Evolutionary conservation across 2,329 filamentous ascomycete species (phyloP).

Genomic region (Emericellopsis cladophorae): DNA sequence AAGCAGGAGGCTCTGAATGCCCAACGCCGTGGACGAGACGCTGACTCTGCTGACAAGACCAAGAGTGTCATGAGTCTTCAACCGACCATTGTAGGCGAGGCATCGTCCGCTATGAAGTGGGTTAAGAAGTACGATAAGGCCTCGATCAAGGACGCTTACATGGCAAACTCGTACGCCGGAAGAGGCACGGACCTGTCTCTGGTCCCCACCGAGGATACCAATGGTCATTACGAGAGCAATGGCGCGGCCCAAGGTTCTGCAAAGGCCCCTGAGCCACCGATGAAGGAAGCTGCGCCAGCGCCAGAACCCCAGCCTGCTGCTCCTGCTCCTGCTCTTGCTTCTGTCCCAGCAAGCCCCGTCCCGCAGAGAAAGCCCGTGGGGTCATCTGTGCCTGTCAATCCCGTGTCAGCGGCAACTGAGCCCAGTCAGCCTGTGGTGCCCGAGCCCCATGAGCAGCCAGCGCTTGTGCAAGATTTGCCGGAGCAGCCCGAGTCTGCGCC

Average conservation of each 20-base stretch:
- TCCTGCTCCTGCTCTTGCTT: not conserved
- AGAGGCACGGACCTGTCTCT: conserved; percentile 37
- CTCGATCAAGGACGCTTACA: conserved; percentile 72
- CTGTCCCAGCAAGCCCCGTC: not conserved
- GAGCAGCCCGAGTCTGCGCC: not conserved
- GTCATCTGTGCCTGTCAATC: not conserved
- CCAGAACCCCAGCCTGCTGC: conserved; percentile 2
- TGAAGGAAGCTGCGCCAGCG: conserved; percentile 18
- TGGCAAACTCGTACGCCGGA: conserved; percentile 61
- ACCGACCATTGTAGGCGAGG: conserved; percentile 71
- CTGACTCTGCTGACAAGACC: conserved; percentile 58
- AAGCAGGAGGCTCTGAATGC: conserved; percentile 26
- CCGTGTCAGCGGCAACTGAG: not conserved
- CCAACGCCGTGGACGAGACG: conserved; percentile 42
- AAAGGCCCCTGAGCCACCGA: conserved; percentile 25
- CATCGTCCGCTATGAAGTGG: conserved; percentile 93
- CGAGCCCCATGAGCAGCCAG: not conserved
- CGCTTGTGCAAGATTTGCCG: conserved; percentile 1
- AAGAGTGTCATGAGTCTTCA: conserved; percentile 85
- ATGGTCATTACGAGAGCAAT: conserved; percentile 3
- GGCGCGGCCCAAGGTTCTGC: conserved; percentile 9
- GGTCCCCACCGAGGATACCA: conserved; percentile 13
- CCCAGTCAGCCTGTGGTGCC: not conserved
- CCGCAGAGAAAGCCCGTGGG: not conserved
- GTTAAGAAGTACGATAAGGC: conserved; percentile 90